Conservation (phyloP, 208 protist species). For the Leishmania arabica region DNA sequence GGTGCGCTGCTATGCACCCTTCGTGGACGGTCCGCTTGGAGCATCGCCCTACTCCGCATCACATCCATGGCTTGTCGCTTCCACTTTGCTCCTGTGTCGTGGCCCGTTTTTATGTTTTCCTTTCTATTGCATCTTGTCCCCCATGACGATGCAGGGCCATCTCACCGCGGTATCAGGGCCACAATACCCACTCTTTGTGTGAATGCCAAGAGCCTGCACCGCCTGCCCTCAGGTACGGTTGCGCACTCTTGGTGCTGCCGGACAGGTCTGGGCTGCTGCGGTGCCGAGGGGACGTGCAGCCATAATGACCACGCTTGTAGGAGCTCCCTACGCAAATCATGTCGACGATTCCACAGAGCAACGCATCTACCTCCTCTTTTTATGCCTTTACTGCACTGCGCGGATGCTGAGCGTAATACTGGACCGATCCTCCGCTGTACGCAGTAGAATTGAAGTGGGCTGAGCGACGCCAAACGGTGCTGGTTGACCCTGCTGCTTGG, state of each 20-base stretch:
- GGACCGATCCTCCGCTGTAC: no score
- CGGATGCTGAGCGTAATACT: no score
- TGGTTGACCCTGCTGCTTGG: no score
- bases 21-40: background rate
- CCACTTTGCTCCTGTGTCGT: background rate
- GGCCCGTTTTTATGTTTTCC: background rate
- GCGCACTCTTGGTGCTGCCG: background rate
- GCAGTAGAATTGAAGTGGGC: no score
- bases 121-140: no score
- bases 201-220: background rate
- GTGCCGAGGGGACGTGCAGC: background rate
- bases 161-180: background rate
- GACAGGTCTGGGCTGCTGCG: background rate
- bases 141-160: background rate
- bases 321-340: background rate
- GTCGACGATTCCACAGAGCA: no score
- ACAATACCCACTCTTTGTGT: background rate
- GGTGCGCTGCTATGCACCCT: background rate
- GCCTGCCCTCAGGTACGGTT: background rate
- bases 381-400: no score
- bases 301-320: background rate
- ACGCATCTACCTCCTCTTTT: no score
- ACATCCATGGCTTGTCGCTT: background rate
- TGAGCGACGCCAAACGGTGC: no score
- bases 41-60: background rate